Evolutionary conservation across 2,329 filamentous ascomycete species (phyloP), one percentile per base, ranked within the genome.

Genomic region (Hortaea werneckii): DNA sequence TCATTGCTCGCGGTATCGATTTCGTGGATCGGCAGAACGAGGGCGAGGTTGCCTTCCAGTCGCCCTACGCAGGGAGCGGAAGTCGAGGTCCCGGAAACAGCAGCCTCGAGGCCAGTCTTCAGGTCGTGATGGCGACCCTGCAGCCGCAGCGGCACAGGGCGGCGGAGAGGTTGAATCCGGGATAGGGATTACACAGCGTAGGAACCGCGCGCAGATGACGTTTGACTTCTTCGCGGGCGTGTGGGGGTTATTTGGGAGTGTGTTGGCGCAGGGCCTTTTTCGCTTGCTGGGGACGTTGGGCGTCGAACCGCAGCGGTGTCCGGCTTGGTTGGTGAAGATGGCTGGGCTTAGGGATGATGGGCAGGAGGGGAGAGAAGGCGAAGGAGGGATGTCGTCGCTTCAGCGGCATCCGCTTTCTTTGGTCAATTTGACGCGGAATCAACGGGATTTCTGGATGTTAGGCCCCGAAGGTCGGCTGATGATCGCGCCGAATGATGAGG

Each of bases 141-240:
- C 20, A 20, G 20, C 2, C 2, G 20, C 20, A 20, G 20, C 20
- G 20, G 20, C 20, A 20, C 20, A 20, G 20, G 20, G 20, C 20
- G 20, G 20, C 20, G 51, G 58, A 5, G 61, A 64, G 26, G 53
- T 64, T n/a, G 66, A 70, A 39, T 67, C 81, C 41, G 87, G 87
- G 0, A 81, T 94, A 11, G 89, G 88, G 4, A 80, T 87, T 5
- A 74, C 84, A 10, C 87, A 92, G 60, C 76, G 87, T 45, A 85
- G 83, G 55, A 82, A 82, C 4, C 76, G 89, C 50, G 89, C 86
- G 85, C 73, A 83, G 48, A 80, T 85, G 68, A 87, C 75, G 9
- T 73, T 80, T 51, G 85, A 85, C 43, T 92, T 94, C 58, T 69
- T 94, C 44, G 73, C 82, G 46, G 83, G 83, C 42, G 87, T 95